Base-by-base conservation (phyloP, 2,329 filamentous ascomycete species). In the Neurospora sp. region DNA sequence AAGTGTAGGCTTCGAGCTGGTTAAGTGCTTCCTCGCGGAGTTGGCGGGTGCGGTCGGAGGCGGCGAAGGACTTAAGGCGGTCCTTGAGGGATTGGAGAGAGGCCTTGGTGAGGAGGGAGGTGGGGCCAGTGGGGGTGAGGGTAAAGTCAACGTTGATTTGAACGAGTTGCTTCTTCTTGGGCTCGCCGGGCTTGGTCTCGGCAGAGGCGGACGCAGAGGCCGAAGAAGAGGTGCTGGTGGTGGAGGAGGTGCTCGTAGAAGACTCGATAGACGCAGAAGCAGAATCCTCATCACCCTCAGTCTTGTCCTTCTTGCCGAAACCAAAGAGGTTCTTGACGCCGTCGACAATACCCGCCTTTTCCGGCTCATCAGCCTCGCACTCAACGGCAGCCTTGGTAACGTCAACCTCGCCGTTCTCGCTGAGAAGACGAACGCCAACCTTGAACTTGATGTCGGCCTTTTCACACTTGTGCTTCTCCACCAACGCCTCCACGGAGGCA, bases 311-410 rank as follows among this genome's bases (percentile, higher is more conserved):
- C 82, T 92, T 93, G 36, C 95, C 96, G 78, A 98, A 94, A 6
- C 96, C 96, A 77, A 99, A 96, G 72, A 97, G 87, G 73, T 94
- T 96, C 85, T 99, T 99, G 74, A 98, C 92, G 62, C 93, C 94
- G 77, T 97, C 95, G 66, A 97, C 92, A 67, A 98, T 87, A 68
- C 91, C 89, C 73, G 92, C 92, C 79, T 93, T 92, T 80, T 89
- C 88, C 8, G 81, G 79, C 4, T 85, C 86, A 68, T 96, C 92
- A 36, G 91, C 87, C 78, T 97, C 92, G 77, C 96, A 99, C 79
- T 94, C 94, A 6, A 96, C 89, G 70, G 86, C 86, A n/a, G 91
- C 91, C 75, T 88, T 88, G 69, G 86, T 80, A 68, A 98, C 86
- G 72, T 94, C 91, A 3, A 96, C 92, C 74, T 96, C 88, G 40